A percentile compares a stretch with the other conserved stretches of the same genome.
These are phyloP conservation scores for Naganishia vaughanmartiniae DNA, from an alignment of 768 basidiomycete genomes.

Conservation along the genomic window DNA sequence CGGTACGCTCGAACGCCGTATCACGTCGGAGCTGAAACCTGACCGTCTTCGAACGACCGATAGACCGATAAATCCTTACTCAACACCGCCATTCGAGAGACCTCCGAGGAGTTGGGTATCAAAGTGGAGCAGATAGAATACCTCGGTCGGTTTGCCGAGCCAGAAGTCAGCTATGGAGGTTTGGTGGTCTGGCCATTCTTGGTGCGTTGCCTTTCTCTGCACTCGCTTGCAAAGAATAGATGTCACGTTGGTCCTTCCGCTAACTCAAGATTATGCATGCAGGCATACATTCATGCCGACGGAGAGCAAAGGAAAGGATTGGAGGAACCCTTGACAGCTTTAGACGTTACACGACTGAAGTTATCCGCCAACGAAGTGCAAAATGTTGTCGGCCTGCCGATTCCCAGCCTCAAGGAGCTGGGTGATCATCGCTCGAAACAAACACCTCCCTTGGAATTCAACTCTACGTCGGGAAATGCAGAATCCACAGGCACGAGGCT, in stretches of 20 bases:
- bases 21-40: background rate
- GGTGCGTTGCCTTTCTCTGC: constrained; percentile 34
- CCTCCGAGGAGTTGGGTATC: constrained; percentile 33
- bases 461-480: constrained; percentile 33
- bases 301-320: background rate
- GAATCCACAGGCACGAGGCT: constrained; percentile 20
- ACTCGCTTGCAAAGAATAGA: background rate
- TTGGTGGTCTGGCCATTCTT: constrained; percentile 47
- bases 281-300: constrained; percentile 12
- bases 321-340: constrained; percentile 31
- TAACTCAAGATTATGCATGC: background rate
- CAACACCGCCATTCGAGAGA: constrained; percentile 32
- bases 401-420: constrained; percentile 28
- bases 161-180: constrained; percentile 45
- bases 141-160: constrained; percentile 31
- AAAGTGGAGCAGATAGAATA: constrained; percentile 26
- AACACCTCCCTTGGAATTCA: constrained; percentile 24
- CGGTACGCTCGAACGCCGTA: constrained; percentile 30
- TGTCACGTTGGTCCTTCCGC: too few species aligned
- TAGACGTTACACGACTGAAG: constrained; percentile 33
- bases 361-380: constrained; percentile 43
- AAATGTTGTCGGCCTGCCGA: constrained; percentile 40
- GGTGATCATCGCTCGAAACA: background rate
- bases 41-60: background rate
- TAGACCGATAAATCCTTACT: constrained; percentile 29